Evolutionary conservation across 306 rosid genomes (phyloP).

Genomic region (Hippophae gyantsensis): DNA sequence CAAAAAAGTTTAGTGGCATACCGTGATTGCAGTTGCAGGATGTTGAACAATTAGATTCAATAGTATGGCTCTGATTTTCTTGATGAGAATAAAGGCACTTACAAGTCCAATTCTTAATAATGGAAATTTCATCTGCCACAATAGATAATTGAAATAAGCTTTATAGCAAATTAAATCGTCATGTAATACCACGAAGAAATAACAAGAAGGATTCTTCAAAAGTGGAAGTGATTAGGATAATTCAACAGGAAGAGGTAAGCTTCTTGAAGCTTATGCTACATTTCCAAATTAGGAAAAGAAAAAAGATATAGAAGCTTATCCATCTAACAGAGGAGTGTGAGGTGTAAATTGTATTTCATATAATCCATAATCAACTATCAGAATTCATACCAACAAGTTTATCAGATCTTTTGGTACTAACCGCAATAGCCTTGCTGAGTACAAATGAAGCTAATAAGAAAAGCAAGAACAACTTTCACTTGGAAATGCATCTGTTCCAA

Average conservation of each 20-base stretch:
- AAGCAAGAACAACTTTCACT: constrained; percentile 36
- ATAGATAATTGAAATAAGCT: constrained; percentile 19
- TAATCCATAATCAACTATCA: no score
- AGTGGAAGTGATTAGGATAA: constrained; percentile 5
- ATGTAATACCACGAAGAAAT: constrained; percentile 7
- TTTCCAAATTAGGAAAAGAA: neutral
- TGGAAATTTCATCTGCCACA: constrained; percentile 41
- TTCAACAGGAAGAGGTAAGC: neutral
- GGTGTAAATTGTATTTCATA: neutral
- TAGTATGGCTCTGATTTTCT: constrained; percentile 35
- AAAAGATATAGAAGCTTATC: neutral
- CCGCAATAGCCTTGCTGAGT: constrained; percentile 61
- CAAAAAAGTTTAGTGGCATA: constrained; percentile 32
- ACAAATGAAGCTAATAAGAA: constrained; percentile 44
- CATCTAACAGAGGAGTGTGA: neutral
- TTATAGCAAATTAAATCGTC: constrained; percentile 1
- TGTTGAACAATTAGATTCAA: constrained; percentile 60
- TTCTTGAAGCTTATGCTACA: neutral
- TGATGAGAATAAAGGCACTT: constrained; percentile 45
- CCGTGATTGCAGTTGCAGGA: constrained; percentile 83
- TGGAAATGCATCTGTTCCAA: constrained; percentile 59
- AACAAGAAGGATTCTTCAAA: neutral
- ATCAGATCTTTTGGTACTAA: constrained; percentile 32
- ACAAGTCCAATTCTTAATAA: constrained; percentile 63
- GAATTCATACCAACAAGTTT: neutral